A percentile compares a stretch with the other conserved stretches of the same genome.
Evolutionary conservation across 176 grass and related monocot species (phyloP).

Genomic region (Phyllostachys edulis): DNA sequence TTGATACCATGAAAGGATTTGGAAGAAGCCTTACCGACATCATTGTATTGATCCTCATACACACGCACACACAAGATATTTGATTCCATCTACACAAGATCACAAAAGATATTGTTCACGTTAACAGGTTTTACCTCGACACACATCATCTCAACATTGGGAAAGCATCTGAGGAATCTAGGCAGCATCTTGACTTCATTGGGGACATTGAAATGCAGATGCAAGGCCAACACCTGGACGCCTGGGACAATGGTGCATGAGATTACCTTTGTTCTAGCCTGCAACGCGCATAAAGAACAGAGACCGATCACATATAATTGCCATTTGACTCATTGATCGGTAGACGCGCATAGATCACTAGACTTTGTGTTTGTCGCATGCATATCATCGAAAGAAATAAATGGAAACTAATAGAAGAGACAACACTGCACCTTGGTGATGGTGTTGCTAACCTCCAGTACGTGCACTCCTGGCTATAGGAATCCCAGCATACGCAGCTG

Average conservation of each 20-base stretch:
- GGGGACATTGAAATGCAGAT: background rate
- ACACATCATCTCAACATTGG: background rate
- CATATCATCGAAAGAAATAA: background rate
- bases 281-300: background rate
- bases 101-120: too few relatives aligned
- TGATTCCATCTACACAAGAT: too few relatives aligned
- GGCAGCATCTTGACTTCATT: constrained; percentile 22
- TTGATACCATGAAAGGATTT: too few relatives aligned
- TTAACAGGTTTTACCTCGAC: constrained; percentile 10
- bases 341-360: background rate
- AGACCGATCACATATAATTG: background rate
- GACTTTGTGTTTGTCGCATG: background rate
- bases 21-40: too few relatives aligned
- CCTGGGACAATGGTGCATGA: background rate
- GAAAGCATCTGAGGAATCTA: constrained; percentile 41
- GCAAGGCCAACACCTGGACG: constrained; percentile 18
- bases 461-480: background rate
- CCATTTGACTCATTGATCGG: background rate
- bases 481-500: constrained; percentile 7
- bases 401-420: background rate
- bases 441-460: constrained; percentile 26
- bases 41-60: too few relatives aligned
- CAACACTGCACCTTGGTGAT: constrained; percentile 3
- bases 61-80: too few relatives aligned
- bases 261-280: constrained; percentile 11